Evolutionary conservation across 2,329 filamentous ascomycete genomes (phyloP).

Genomic region (Microsporum audouinii): DNA sequence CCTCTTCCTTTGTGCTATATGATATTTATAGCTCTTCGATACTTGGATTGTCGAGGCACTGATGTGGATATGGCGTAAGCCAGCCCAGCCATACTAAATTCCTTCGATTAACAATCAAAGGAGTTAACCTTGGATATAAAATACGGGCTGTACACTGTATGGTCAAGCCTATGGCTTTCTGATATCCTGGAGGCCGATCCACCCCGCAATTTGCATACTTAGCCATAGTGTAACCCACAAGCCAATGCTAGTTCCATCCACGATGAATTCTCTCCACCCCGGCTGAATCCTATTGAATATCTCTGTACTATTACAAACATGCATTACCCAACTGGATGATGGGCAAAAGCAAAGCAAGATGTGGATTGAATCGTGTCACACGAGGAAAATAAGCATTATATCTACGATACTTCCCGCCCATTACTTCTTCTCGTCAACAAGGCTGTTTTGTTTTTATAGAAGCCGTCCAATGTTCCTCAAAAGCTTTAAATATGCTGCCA

Average conservation of each 20-base stretch:
- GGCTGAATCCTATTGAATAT: neutral
- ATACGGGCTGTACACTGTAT: neutral
- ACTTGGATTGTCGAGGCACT: neutral
- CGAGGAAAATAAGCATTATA: neutral
- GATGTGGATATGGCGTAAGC: neutral
- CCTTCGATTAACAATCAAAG: neutral
- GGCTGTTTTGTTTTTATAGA: neutral
- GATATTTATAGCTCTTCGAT: neutral
- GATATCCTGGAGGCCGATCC: constrained; percentile 1
- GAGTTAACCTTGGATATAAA: neutral
- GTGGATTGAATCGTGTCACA: neutral
- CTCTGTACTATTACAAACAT: neutral
- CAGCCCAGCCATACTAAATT: neutral
- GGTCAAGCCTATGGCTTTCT: neutral
- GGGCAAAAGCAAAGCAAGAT: neutral
- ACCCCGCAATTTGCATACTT: neutral
- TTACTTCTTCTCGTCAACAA: neutral
- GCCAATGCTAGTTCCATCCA: neutral
- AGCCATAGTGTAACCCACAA: neutral
- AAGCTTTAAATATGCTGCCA: neutral
- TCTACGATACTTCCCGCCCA: neutral
- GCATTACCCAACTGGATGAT: neutral
- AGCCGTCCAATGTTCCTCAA: neutral
- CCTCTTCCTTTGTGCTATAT: neutral
- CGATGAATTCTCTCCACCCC: neutral